Percentiles rank a stretch among this genome's conserved stretches.
These are phyloP conservation scores for Corinectria fuckeliana DNA, from an alignment of 2,329 filamentous ascomycete genomes.

Conservation along the genomic window DNA sequence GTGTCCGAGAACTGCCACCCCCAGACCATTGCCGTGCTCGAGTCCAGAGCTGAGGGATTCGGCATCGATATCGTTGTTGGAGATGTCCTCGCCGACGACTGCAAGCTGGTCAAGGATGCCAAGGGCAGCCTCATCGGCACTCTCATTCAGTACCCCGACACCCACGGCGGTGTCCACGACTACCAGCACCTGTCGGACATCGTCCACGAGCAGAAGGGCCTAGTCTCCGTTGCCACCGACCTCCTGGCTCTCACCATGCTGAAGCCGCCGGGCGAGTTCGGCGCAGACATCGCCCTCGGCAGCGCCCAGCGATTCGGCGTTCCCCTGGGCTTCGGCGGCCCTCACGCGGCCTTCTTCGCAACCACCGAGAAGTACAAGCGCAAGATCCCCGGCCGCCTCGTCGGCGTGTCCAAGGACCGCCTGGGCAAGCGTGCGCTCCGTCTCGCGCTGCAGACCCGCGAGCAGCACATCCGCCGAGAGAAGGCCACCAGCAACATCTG, in stretches of 20 bases:
- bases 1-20: conserved; percentile 84
- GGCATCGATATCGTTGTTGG: conserved; percentile 79
- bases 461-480: conserved; percentile 95
- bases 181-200: conserved; percentile 75
- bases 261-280: conserved; percentile 90
- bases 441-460: conserved; percentile 87
- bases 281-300: conserved; percentile 93
- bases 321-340: conserved; percentile 89
- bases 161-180: conserved; percentile 80
- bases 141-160: conserved; percentile 92
- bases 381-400: conserved; percentile 88
- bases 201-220: conserved; percentile 79
- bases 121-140: conserved; percentile 87
- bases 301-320: conserved; percentile 92
- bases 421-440: conserved; percentile 66
- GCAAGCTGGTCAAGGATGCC: conserved; percentile 72
- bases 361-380: conserved; percentile 81
- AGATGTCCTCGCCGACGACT: conserved; percentile 71
- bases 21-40: conserved; percentile 84
- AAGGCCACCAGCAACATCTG: conserved; percentile 98
- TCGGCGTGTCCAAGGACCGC: conserved; percentile 89
- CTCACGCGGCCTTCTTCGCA: conserved; percentile 95
- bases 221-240: conserved; percentile 88
- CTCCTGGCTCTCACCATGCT: conserved; percentile 85
- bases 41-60: conserved; percentile 86